phyloP scores from a whole-genome alignment of 2,329 filamentous ascomycete species.

The Colletotrichum costaricense region DNA sequence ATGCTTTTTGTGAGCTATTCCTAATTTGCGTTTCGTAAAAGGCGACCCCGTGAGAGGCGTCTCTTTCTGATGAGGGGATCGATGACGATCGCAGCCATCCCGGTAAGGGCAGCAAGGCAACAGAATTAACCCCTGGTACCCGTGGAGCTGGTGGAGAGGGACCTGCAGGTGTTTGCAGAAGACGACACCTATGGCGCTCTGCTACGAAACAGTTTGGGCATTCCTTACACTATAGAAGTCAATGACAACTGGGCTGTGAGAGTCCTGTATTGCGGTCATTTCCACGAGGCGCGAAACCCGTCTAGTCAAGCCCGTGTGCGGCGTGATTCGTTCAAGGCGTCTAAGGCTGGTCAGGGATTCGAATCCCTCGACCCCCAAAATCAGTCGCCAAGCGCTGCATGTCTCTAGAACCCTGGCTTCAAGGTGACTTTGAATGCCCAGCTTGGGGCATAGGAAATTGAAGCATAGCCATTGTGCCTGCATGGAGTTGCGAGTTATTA shows the following conservation, averaged over 20 bases:
- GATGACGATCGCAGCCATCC: background rate
- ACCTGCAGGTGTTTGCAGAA: background rate
- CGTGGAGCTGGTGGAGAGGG: background rate
- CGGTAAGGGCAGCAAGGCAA: background rate
- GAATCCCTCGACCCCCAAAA: conserved; percentile 5
- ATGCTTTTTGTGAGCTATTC: background rate
- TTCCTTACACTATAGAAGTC: no score
- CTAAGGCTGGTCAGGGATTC: background rate
- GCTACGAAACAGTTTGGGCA: no score
- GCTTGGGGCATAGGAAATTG: no score
- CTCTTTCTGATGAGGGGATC: background rate
- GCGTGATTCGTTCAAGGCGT: background rate
- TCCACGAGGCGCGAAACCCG: background rate
- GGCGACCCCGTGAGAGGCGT: no score
- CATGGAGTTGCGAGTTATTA: background rate
- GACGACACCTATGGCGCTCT: background rate
- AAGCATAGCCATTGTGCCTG: no score
- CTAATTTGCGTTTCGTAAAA: background rate
- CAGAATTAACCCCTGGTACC: background rate
- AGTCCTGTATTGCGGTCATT: background rate
- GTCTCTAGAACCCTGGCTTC: background rate
- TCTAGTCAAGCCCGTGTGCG: background rate
- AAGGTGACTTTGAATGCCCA: background rate
- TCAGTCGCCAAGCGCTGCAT: background rate
- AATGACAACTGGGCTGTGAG: background rate